Conservation (phyloP, 768 basidiomycete species). For the Mycena crocata region DNA sequence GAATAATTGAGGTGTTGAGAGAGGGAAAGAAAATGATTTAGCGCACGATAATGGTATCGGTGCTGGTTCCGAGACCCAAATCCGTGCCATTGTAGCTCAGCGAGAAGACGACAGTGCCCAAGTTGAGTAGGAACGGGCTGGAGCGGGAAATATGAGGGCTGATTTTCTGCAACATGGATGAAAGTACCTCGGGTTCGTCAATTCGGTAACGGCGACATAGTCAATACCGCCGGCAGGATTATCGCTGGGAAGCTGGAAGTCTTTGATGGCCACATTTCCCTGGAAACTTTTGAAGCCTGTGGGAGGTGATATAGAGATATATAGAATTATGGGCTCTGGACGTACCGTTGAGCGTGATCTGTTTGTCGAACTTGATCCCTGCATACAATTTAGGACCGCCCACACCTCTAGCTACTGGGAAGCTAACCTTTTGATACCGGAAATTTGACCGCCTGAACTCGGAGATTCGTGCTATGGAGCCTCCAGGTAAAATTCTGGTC, state of each 20-base stretch:
- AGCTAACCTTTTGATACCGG: conserved; percentile 62
- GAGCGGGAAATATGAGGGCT: background rate
- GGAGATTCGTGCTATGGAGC: conserved; percentile 64
- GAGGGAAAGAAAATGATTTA: conserved; percentile 4
- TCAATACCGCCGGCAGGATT: conserved; percentile 75
- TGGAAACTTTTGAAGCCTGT: conserved; percentile 72
- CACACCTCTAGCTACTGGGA: background rate
- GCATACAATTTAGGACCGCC: background rate
- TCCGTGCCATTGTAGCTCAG: conserved; percentile 67
- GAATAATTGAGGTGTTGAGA: conserved; percentile 3
- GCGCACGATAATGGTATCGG: conserved; percentile 64
- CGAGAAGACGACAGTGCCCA: conserved; percentile 75
- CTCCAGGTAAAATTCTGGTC: conserved; percentile 76
- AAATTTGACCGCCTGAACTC: conserved; percentile 75
- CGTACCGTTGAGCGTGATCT: conserved; percentile 65
- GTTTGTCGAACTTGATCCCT: conserved; percentile 74
- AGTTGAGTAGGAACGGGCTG: conserved; percentile 75
- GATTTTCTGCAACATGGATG: background rate
- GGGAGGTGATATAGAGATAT: conserved; percentile 4
- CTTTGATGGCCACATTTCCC: conserved; percentile 63
- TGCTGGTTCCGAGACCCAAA: conserved; percentile 67
- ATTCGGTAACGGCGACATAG: conserved; percentile 65
- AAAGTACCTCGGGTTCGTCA: conserved; percentile 68
- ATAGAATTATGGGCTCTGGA: background rate
- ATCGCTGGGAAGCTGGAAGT: conserved; percentile 76